phyloP scores from a whole-genome alignment of 805 yeast species.

The Brettanomyces sp. region DNA sequence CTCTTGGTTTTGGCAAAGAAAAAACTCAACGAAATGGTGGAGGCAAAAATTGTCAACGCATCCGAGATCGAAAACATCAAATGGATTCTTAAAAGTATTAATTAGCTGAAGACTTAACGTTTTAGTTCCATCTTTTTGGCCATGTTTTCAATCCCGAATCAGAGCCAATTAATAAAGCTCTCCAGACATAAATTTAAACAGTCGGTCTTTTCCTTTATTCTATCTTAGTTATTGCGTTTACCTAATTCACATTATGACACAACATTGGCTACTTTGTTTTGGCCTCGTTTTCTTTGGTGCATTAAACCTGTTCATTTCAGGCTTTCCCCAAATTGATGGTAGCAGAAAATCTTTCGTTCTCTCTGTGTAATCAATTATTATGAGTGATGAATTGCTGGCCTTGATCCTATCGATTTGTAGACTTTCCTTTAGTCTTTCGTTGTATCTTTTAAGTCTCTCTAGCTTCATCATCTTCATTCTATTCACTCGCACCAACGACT shows the following conservation, averaged over 20 bases:
- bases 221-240: not conserved
- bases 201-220: too few species aligned
- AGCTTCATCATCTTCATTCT: constrained; percentile 38
- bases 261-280: constrained; percentile 18
- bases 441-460: constrained; percentile 50
- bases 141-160: too few species aligned
- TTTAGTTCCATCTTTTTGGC: too few species aligned
- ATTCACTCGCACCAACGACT: constrained; percentile 33
- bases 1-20: constrained; percentile 28
- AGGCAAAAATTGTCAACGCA: constrained; percentile 15
- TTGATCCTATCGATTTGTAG: constrained; percentile 49
- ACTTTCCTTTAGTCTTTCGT: constrained; percentile 40
- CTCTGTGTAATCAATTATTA: constrained; percentile 33
- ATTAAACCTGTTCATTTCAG: constrained; percentile 4
- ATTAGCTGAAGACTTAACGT: not conserved
- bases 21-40: constrained; percentile 28
- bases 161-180: too few species aligned
- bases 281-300: constrained; percentile 14
- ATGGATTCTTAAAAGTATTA: constrained; percentile 8
- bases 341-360: constrained; percentile 38
- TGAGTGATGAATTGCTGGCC: constrained; percentile 51
- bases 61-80: constrained; percentile 32
- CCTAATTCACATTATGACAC: constrained; percentile 18
- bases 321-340: constrained; percentile 32
- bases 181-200: too few species aligned